Percentiles rank a stretch among this genome's conserved stretches.
Evolutionary conservation across 768 basidiomycete genomes (phyloP).

Genomic region (Podaxis sp.): DNA sequence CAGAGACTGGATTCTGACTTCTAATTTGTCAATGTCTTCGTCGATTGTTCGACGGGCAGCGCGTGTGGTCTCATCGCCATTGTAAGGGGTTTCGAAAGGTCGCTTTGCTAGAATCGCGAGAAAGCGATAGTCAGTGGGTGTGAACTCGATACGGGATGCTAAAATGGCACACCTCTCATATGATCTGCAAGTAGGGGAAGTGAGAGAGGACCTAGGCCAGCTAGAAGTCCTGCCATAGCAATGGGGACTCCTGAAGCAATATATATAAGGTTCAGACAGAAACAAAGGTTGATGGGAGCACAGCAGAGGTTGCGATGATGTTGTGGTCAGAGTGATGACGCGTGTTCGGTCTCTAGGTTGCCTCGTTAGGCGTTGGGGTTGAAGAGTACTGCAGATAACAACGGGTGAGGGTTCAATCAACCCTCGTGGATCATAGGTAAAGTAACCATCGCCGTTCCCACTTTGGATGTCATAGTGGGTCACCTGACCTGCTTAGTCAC

Average conservation of each 20-base stretch:
- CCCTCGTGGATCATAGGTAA: neutral
- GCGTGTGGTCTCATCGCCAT: conserved; percentile 17
- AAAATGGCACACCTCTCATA: conserved; percentile 19
- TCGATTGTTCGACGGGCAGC: conserved; percentile 34
- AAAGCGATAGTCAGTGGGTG: neutral
- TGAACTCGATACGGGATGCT: neutral
- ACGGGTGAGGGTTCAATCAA: neutral
- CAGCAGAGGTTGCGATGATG: neutral
- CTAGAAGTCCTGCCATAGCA: conserved; percentile 24
- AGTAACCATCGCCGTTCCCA: too few species aligned
- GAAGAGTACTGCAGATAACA: neutral
- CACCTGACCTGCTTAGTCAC: conserved; percentile 10
- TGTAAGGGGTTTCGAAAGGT: conserved; percentile 15
- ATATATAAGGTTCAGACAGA: neutral
- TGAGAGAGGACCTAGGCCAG: conserved; percentile 28
- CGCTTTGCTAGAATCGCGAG: neutral
- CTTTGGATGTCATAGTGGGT: neutral
- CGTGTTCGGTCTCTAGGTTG: neutral
- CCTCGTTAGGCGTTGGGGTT: neutral
- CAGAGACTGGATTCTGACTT: conserved; percentile 31
- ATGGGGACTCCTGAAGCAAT: neutral
- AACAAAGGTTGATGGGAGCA: neutral
- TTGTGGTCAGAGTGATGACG: neutral
- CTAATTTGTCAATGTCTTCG: conserved; percentile 31
- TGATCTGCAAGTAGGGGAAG: neutral